A percentile compares a stretch with the other conserved stretches of the same genome.
phyloP scores from a whole-genome alignment of 2,329 filamentous ascomycete genomes.

The Fusarium poae region DNA sequence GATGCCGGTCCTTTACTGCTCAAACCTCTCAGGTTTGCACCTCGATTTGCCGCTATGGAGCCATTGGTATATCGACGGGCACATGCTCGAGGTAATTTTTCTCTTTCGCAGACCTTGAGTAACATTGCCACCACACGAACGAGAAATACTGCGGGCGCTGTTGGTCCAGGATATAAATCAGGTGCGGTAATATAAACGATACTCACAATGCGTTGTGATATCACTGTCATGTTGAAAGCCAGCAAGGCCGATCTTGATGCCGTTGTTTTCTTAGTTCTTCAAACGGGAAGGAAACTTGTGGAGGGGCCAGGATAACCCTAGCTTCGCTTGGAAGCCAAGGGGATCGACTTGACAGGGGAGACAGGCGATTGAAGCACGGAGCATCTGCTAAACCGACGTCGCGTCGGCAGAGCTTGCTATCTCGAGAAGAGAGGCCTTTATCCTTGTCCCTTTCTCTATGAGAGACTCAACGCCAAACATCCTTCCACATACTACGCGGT shows the following conservation, averaged over 20 bases:
- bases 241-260: conserved; percentile 41
- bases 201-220: conserved; percentile 32
- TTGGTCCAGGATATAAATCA: conserved; percentile 22
- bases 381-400: conserved; percentile 49
- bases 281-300: conserved; percentile 44
- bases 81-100: conserved; percentile 40
- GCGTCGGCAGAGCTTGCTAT: conserved; percentile 30
- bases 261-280: conserved; percentile 43
- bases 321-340: conserved; percentile 40
- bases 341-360: conserved; percentile 47
- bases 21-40: conserved; percentile 38
- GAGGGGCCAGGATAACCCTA: conserved; percentile 51
- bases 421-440: conserved; percentile 18
- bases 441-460: conserved; percentile 1
- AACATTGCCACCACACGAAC: conserved; percentile 35
- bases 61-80: conserved; percentile 39
- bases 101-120: conserved; percentile 31
- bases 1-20: conserved; percentile 37
- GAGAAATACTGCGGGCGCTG: conserved; percentile 8
- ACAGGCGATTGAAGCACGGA: conserved; percentile 44
- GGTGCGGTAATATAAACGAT: conserved; percentile 9
- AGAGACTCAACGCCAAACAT: background rate
- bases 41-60: conserved; percentile 44
- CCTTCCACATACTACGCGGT: background rate
- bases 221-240: conserved; percentile 32